Evolutionary conservation across 805 yeast species (phyloP).

Genomic region (Ogataea ramenticola): DNA sequence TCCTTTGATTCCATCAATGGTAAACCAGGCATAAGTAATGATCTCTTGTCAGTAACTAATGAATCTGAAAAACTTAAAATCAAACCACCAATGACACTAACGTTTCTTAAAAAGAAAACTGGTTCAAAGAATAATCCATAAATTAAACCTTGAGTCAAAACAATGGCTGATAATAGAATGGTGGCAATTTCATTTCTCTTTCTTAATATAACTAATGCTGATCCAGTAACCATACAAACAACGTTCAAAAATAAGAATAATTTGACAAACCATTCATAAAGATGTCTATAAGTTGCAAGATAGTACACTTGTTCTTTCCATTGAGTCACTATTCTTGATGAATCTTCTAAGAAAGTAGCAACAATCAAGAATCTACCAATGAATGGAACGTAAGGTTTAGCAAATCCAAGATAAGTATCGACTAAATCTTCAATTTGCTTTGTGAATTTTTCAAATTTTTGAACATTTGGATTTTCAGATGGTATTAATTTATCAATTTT

Average conservation of each 20-base stretch:
- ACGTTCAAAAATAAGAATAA: slow-evolving; percentile 61
- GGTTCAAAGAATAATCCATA: slow-evolving; percentile 83
- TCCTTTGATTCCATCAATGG: slow-evolving; percentile 69
- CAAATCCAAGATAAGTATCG: slow-evolving; percentile 41
- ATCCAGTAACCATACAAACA: slow-evolving; percentile 62
- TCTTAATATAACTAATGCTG: slow-evolving; percentile 63
- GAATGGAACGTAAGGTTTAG: slow-evolving; percentile 75
- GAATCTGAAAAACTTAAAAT: slow-evolving; percentile 83
- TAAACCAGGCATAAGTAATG: slow-evolving; percentile 63
- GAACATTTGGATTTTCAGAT: slow-evolving; percentile 23
- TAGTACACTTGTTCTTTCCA: slow-evolving; percentile 90
- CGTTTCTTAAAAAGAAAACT: slow-evolving; percentile 75
- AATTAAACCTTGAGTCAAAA: slow-evolving; percentile 75
- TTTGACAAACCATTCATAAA: slow-evolving; percentile 72
- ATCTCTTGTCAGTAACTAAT: slow-evolving; percentile 67
- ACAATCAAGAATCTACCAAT: slow-evolving; percentile 87
- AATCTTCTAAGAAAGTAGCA: slow-evolving; percentile 89
- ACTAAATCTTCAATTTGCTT: slow-evolving; percentile 47
- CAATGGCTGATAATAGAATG: slow-evolving; percentile 58
- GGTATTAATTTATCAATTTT: slow-evolving; percentile 23
- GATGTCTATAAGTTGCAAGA: slow-evolving; percentile 69
- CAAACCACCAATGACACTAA: slow-evolving; percentile 89
- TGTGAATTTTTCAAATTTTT: slow-evolving; percentile 42
- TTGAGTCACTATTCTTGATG: slow-evolving; percentile 74
- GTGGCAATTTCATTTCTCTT: slow-evolving; percentile 67